Base-by-base conservation (phyloP, 495 filamentous ascomycete genomes). In the Daldinia grandis region DNA sequence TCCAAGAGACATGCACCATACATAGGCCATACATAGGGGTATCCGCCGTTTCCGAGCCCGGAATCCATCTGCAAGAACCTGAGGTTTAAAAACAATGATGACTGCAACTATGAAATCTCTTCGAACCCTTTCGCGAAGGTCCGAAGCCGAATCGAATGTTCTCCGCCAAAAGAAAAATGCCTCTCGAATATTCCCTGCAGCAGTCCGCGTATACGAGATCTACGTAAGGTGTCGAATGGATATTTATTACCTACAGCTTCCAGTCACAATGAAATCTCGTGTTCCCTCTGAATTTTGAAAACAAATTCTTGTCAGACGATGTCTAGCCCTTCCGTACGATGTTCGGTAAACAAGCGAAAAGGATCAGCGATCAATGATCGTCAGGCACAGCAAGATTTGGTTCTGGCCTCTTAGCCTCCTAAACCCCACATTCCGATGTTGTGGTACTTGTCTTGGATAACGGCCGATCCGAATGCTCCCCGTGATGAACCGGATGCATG, bases 361-460 rank as follows among this genome's bases (percentile, higher is more conserved):
- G 35, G 64, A 69, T 64, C 50, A 55, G 57, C 47, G 44, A 63
- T 62, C 19, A 62, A 66, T 50, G 71, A 74, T 74, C 71, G 66
- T 63, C 71, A 74, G 71, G 71, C 4, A 74, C 71, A 7, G 28
- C 10, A 51, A 70, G 64, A 66, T 58, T 64, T 53, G 25, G 62
- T 66, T 60, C 70, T 61, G 35, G 55, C 49, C 58, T 59, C 27
- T n/a, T 12, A 31, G 55, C 49, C 58, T 59, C 27, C 24, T 12
- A 31, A 73, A 60, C 17, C 62, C 61, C 58, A 62, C 58, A 58
- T 62, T 38, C 58, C 62, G 44, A 57, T 57, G 50, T 55, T 56
- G n/a, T 56, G 62, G 62, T 66, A 51, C 62, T 65, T 37, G 21
- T n/a, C 47, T 57, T 28, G 28, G 62, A 57, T 59, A 62, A 55